Base-by-base conservation (phyloP, 2,329 filamentous ascomycete genomes). In the Cryphonectria naterciae region DNA sequence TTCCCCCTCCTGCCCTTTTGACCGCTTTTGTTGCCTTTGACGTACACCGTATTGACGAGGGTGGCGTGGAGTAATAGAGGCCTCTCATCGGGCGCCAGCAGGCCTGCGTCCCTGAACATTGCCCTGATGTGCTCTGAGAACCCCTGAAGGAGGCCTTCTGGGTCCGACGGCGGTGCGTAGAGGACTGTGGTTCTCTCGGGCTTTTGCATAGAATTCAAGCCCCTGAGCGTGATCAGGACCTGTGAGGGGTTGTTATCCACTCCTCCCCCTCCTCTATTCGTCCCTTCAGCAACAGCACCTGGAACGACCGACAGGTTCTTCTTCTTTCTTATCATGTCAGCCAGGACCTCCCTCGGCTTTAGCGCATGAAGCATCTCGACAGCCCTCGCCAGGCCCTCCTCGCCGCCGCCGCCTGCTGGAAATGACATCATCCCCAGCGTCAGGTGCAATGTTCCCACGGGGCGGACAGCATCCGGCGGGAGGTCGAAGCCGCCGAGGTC, bases 391-490 rank as follows among this genome's bases (percentile, higher is more conserved):
- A 87, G 74, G 5, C 79, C 77, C 67, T 86, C 83, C 2, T 32
- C 25, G 10, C 37, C 37, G 37, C 37, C 32, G 25, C 32, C 28
- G 2, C 83, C 80, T 2, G 82, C 84, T 3, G 84, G 80, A 13
- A 97, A 86, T 74, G 87, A 91, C 92, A 98, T 95, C 1, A 97
- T 92, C 0, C 94, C 95, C 0, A 98, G 85, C 0, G 95, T 98
- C 2, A 97, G 83, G 80, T 98, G 95, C 64, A 98, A 81, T 1
- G 94, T 94, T 0, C 93, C 93, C 0, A 93, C 81, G 0, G 94
- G 94, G 39, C 94, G 85, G 66, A 97, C 83, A 1, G 94, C 93
- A 68, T 86, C 86, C 43, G 83, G 78, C 0, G 92, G 92, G 13
- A 95, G 81, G 7, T 83, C 83, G 72, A 82, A 80, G 74, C 82